Evolutionary conservation across 2,329 filamentous ascomycete genomes (phyloP), one percentile per base, ranked within the genome.

Genomic region (Daldinia eschscholtzii): DNA sequence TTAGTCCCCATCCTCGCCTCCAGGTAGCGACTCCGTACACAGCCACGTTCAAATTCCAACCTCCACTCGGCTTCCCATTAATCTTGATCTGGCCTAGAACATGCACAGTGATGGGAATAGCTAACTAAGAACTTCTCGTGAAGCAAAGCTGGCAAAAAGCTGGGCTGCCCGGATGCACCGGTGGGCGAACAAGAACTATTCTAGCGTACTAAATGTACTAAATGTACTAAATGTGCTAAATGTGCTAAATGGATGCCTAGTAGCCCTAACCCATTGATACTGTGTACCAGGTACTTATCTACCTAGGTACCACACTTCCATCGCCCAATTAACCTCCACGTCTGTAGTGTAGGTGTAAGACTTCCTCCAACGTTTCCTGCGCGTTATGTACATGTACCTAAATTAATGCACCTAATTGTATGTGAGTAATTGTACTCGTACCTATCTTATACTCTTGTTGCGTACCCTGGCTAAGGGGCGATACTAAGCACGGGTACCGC

Each of bases 391-490:
- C 26, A 30, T 23, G 46, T 50, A 50, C 46, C 12, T 30, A 30
- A 42, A 9, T 6, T 4, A 33, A 33, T 33, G 30, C 9, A 33
- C 10, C 6, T 9, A 37, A 13, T 6, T 37, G 39, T 42, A 42
- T 13, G n/a, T 18, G 15, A 33, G 5, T 42, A 18, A 48, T 18
- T 53, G 50, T 37, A 55, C 26, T 23, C 7, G 44, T 48, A 48
- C 44, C 20, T 48, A 37, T 39, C 2, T 46, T 44, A 59, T 70
- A 68, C 48, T 23, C 26, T 12, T 61, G 55, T 61, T 33, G 57
- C 65, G 58, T 7, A 62, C 67, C 67, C 64, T 60, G 56, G 61
- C 64, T 59, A 63, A 61, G 65, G 68, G 68, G 68, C 63, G 62
- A 70, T 56, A 68, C 53, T 64, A 61, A 58, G 52, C 52, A 48